phyloP scores from a whole-genome alignment of 163 green algal genomes.

The Smithsoniella earleae region DNA sequence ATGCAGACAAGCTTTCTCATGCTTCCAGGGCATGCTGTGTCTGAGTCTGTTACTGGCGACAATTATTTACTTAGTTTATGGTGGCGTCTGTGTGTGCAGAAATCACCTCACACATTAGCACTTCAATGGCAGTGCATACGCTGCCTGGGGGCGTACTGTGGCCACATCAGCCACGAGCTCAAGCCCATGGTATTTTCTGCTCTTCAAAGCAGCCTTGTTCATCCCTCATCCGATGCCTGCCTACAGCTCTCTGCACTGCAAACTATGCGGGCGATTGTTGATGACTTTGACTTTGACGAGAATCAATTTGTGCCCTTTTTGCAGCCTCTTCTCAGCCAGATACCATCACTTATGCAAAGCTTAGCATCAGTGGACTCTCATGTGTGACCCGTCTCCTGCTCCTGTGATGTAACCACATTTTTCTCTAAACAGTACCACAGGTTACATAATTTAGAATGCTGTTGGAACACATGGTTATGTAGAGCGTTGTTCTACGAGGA shows the following conservation, averaged over 20 bases:
- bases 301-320: slow-evolving; percentile 24
- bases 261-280: slow-evolving; percentile 6
- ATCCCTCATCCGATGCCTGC: background rate
- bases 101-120: background rate
- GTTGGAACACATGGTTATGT: background rate
- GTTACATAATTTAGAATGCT: background rate
- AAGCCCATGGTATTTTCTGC: background rate
- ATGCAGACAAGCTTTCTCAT: too few relatives aligned
- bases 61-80: background rate
- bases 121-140: slow-evolving; percentile 15
- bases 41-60: too few relatives aligned
- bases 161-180: background rate
- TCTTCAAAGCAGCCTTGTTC: background rate
- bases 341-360: background rate
- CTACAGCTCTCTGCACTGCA: background rate
- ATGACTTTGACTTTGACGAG: slow-evolving; percentile 2
- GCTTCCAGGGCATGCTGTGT: too few relatives aligned
- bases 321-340: background rate
- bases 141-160: background rate
- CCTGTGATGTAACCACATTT: background rate
- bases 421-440: background rate
- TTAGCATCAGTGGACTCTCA: slow-evolving; percentile 1
- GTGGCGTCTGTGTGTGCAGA: background rate
- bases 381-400: background rate
- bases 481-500: too few relatives aligned